Conservation (phyloP, 176 grass and related monocot genomes). For the Secale cereale region DNA sequence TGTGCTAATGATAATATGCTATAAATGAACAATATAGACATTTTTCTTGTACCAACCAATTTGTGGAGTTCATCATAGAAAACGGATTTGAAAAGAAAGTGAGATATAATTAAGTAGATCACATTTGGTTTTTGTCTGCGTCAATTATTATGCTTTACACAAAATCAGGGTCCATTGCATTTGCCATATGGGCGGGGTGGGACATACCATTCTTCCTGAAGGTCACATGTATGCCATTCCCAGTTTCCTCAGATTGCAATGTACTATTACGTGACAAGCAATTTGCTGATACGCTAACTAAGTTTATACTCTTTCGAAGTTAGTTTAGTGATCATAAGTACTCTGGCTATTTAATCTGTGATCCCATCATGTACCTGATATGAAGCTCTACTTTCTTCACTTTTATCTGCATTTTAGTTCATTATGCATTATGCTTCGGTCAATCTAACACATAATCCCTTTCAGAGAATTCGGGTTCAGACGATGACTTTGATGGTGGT, state of each 20-base stretch:
- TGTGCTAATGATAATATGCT: constrained; percentile 8
- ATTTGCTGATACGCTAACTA: background rate
- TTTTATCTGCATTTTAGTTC: background rate
- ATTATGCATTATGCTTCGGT: background rate
- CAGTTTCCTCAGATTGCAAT: background rate
- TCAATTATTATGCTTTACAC: background rate
- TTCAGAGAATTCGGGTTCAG: constrained; percentile 52
- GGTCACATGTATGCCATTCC: background rate
- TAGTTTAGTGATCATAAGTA: background rate
- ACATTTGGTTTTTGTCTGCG: background rate
- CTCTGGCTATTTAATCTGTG: background rate
- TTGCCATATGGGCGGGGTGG: background rate
- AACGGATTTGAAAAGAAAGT: background rate
- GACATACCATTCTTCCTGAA: background rate
- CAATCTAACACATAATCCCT: constrained; percentile 14
- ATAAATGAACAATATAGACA: background rate
- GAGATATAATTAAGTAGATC: background rate
- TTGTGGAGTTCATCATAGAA: background rate
- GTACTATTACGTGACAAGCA: background rate
- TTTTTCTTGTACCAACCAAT: background rate
- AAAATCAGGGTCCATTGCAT: background rate
- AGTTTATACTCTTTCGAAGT: background rate
- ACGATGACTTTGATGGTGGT: constrained; percentile 47
- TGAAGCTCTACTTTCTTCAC: background rate
- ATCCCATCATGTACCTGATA: background rate